Base-by-base conservation (phyloP, 2,329 filamentous ascomycete species). In the Acarospora socialis region DNA sequence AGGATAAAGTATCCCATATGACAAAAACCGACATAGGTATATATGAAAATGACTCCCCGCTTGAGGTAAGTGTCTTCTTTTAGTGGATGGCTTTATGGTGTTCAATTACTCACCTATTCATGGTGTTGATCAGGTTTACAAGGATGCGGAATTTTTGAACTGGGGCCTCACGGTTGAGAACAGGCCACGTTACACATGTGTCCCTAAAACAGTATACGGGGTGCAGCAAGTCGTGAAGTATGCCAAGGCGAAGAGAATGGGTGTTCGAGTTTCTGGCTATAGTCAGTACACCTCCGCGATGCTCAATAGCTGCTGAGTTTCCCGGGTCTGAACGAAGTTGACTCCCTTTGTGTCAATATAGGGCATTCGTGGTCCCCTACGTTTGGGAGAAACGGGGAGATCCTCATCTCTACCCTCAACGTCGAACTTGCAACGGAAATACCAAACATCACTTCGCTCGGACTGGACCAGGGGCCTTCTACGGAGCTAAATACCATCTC, bases 121-220 rank as follows among this genome's bases (percentile, higher is more conserved):
- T n/a, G n/a, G n/a, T n/a, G n/a, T n/a, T n/a, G n/a, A n/a, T n/a
- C n/a, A 33, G 23, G 31, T 33, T 16, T 33, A 33, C 22, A 15
- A 28, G 10, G n/a, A 29, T 28, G 21, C 24, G 7, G 22, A 28
- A 4, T 33, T 33, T 24, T 24, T 18, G 31, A 33, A 33, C 15
- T 33, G 23, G 23, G 31, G 31, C 24, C 14, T 30, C 12, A 33
- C 18, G 8, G 16, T 33, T 10, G 20, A 26, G 13, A 33, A 33
- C 15, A 16, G n/a, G 13, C 31, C 31, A 8, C n/a, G 10, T 5
- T 17, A 33, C 23, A 33, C 23, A 7, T 33, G 13, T 18, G 14
- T 33, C 16, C 31, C 31, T 15, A 33, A 21, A 14, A 33, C 22
- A 10, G 22, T 33, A n/a, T 10, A 30, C 13, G 24, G 31, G 13